Evolutionary conservation across 75 land plant genomes (phyloP), one percentile per base, ranked within the genome.

Genomic region (Pinus tabuliformis): DNA sequence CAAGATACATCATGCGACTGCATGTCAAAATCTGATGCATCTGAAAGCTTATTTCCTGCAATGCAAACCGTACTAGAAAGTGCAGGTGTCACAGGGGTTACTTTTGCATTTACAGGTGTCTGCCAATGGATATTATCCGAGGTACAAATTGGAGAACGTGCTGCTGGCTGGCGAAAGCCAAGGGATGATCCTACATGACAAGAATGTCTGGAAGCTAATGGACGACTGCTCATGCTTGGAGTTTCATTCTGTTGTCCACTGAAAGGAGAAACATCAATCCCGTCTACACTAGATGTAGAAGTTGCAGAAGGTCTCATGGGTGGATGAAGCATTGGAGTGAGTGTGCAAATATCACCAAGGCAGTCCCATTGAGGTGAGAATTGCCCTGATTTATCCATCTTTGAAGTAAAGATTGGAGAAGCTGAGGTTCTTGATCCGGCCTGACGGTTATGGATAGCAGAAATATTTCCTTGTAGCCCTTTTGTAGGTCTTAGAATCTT

Each of bases 311-410:
- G 73, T 62, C 84, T 65, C 45, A 75, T 62, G 71, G 86, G 86
- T 58, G 76, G 64, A 58, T 57, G 78, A 62, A 78, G 78, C n/a
- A 79, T 37, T 60, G 86, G 83, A 26, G 84, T 78, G 24, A 82
- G 72, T 72, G 85, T 65, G 73, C 80, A 82, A 22, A 82, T 75
- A 73, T 84, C 88, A 45, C 63, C 75, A 66, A 80, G 75, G 20
- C 83, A 77, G 59, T 86, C 82, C 87, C 86, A 85, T 58, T 82
- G 72, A 63, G 94, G 83, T 49, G 88, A 85, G 20, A 84, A 79
- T 33, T 80, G 80, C 18, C 57, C 88, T 24, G 84, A 72, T 63
- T 79, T 75, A 14, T 72, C 60, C 57, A 81, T 59, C 73, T 68
- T 83, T 20, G 76, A 64, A 65, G 74, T 83, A 62, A 72, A 76